Percentiles rank a stretch among this genome's conserved stretches.
These are phyloP conservation scores for Plectosphaerella plurivora DNA, from an alignment of 2,329 filamentous ascomycete species.

Conservation along the genomic window DNA sequence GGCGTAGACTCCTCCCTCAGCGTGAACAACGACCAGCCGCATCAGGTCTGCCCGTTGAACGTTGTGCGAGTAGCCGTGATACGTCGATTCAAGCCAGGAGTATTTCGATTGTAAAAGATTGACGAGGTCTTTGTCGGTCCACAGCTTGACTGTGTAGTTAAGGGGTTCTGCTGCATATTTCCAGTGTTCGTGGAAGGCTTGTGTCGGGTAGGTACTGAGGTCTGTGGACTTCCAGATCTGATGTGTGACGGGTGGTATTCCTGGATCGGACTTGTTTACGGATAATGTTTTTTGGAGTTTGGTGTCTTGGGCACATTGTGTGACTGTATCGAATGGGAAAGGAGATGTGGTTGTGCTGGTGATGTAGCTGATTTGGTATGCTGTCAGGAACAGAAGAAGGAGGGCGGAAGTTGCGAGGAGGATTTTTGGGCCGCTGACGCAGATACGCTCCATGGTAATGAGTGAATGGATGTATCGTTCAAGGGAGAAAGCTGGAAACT, in stretches of 20 bases:
- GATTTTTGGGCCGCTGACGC: no score
- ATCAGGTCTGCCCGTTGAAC: constrained; percentile 18
- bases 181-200: constrained; percentile 11
- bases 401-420: no score
- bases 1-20: constrained; percentile 17
- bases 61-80: constrained; percentile 14
- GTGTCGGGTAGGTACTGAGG: constrained; percentile 11
- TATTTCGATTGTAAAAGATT: constrained; percentile 12
- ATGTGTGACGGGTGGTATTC: constrained; percentile 12
- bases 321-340: no score
- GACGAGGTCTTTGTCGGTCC: constrained; percentile 16
- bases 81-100: constrained; percentile 15
- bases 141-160: constrained; percentile 16
- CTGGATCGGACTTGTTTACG: no score
- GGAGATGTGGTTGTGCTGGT: no score
- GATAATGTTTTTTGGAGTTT: no score
- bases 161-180: constrained; percentile 8
- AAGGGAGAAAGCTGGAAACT: no score
- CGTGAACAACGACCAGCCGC: constrained; percentile 14
- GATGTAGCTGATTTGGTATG: no score
- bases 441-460: no score
- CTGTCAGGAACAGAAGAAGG: no score
- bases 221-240: constrained; percentile 17
- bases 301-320: no score
- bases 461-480: no score